Evolutionary conservation across 176 grass and related monocot species (phyloP), one percentile per base, ranked within the genome.

Genomic region (Carex kokanica): DNA sequence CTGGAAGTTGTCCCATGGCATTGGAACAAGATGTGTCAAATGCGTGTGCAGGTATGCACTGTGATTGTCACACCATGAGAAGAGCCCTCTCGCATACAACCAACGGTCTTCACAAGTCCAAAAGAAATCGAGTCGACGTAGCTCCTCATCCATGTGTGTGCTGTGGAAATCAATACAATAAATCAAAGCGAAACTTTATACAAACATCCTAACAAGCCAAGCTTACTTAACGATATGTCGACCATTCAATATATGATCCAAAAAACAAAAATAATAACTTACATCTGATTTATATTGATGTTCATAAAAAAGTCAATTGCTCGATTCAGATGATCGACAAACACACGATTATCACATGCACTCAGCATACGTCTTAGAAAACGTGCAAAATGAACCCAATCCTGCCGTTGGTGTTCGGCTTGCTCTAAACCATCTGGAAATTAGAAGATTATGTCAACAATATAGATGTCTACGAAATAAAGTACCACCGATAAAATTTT

Each of bases 11-110:
- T 61, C 8, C 59, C 59, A 61, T 61, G 59, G 59, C 20, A 61
- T 61, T 24, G 20, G n/a, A 61, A 61, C 59, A 61, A 61, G 59
- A 61, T 8, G 8, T 61, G 18, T n/a, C 23, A 24, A 2, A 17
- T 61, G 2, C 20, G 6, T 2, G n/a, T 0, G 0, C 59, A 61
- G 21, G 23, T 61, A 61, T 8, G 0, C 0, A 24, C 0, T 0
- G 8, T 23, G 20, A 1, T 9, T 8, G 20, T 61, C 21, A n/a
- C 59, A 61, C 59, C 20, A 61, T 61, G 59, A 61, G 21, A 8
- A 61, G 20, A 61, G 6, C 11, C 21, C 8, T 61, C 58, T 25
- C 23, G 21, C 60, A 62, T 24, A 1, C 60, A 11, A 3, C 60
- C 59, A 61, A 61, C 20, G 20, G 23, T 61, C 59, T 21, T 61